These are phyloP conservation scores for Alternaria longipes DNA, from an alignment of 2,329 filamentous ascomycete genomes.

Conservation along the genomic window DNA sequence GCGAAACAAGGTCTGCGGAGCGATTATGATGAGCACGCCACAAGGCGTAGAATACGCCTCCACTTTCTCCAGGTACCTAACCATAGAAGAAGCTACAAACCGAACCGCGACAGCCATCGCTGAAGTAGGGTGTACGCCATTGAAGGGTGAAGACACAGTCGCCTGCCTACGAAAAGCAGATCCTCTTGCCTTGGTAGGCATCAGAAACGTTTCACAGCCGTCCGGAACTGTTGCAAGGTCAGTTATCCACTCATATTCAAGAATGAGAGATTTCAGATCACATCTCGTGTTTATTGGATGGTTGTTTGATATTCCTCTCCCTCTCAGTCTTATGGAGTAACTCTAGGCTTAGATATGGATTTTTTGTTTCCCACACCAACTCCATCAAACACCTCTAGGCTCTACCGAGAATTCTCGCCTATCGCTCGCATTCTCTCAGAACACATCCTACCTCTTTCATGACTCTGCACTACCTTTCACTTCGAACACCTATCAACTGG, in stretches of 20 bases:
- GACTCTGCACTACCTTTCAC: too few relatives aligned
- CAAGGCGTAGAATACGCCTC: constrained; percentile 26
- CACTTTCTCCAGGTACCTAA: constrained; percentile 35
- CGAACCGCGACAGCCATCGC: constrained; percentile 32
- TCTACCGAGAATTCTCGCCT: too few relatives aligned
- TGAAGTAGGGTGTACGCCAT: constrained; percentile 34
- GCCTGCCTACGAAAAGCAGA: constrained; percentile 37
- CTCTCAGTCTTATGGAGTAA: too few relatives aligned
- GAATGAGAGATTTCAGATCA: neutral
- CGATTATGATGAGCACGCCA: constrained; percentile 51
- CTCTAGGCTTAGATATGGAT: too few relatives aligned
- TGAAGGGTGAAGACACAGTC: constrained; percentile 19
- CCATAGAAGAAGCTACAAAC: constrained; percentile 34
- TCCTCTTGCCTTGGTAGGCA: constrained; percentile 30
- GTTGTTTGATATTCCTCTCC: neutral
- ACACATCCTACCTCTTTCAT: too few relatives aligned
- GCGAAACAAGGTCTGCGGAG: constrained; percentile 59
- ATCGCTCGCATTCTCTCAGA: too few relatives aligned
- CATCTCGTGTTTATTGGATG: neutral
- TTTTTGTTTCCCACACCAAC: neutral
- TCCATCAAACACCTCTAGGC: too few relatives aligned
- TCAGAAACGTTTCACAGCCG: constrained; percentile 8
- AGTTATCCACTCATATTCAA: neutral
- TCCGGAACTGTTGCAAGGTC: neutral
- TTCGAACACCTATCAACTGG: neutral